phyloP scores from a whole-genome alignment of 2,329 filamentous ascomycete species.

The Podosphaera aphanis region DNA sequence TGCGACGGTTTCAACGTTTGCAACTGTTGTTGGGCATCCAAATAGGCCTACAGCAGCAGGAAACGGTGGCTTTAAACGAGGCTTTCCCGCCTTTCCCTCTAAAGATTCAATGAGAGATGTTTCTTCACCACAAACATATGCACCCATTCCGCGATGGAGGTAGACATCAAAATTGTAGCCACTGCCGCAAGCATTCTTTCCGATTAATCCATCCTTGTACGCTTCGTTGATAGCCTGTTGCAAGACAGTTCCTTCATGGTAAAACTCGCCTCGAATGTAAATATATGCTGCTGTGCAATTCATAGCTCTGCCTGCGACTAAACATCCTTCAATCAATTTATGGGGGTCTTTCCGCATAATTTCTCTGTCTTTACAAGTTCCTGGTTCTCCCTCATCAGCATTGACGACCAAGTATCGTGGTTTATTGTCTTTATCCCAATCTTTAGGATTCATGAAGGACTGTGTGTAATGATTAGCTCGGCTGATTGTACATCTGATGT shows the following conservation, averaged over 20 bases:
- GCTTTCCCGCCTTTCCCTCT: constrained; percentile 96
- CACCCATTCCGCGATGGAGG: constrained; percentile 87
- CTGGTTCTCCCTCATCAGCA: constrained; percentile 93
- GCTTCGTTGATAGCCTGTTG: constrained; percentile 95
- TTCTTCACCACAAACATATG: constrained; percentile 95
- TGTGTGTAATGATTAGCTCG: constrained; percentile 19
- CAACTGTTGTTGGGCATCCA: constrained; percentile 90
- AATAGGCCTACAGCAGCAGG: constrained; percentile 93
- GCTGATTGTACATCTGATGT: constrained; percentile 1
- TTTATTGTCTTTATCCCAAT: constrained; percentile 94
- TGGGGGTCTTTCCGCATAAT: constrained; percentile 99
- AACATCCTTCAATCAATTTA: constrained; percentile 92
- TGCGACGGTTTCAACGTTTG: constrained; percentile 92
- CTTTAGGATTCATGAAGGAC: constrained; percentile 99
- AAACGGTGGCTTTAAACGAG: constrained; percentile 94
- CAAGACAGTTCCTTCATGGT: constrained; percentile 79
- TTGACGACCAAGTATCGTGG: constrained; percentile 95
- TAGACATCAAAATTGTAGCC: constrained; percentile 97
- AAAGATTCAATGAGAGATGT: constrained; percentile 95
- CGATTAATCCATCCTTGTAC: constrained; percentile 80
- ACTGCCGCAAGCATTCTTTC: constrained; percentile 91
- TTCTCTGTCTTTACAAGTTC: constrained; percentile 97
- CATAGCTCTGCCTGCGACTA: constrained; percentile 92
- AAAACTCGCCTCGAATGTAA: constrained; percentile 97
- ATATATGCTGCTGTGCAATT: constrained; percentile 97